Evolutionary conservation across 2,329 filamentous ascomycete genomes (phyloP).

Genomic region (Lithohypha guttulata): DNA sequence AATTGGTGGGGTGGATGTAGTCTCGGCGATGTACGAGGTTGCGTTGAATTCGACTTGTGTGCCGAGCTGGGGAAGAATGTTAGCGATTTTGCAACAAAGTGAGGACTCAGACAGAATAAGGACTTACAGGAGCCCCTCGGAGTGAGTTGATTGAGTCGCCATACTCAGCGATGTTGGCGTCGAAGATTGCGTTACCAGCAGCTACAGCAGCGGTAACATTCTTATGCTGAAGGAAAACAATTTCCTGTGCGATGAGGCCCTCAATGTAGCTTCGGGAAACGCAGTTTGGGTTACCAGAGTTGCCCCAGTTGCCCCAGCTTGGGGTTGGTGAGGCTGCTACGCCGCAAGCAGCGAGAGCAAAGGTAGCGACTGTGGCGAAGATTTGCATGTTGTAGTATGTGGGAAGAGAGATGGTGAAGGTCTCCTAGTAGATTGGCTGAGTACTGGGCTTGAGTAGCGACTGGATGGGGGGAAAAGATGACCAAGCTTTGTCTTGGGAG

Average conservation of each 20-base stretch:
- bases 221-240: constrained; percentile 11
- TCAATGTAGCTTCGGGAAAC: constrained; percentile 6
- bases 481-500: background rate
- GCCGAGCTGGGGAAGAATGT: constrained; percentile 6
- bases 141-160: constrained; percentile 15
- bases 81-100: background rate
- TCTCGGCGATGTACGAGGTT: constrained; percentile 9
- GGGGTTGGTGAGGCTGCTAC: background rate
- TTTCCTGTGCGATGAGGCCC: constrained; percentile 2
- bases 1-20: constrained; percentile 9
- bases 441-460: constrained; percentile 1
- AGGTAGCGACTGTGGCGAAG: background rate
- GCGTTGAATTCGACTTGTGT: constrained; percentile 10
- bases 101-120: background rate
- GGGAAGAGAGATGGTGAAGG: too few species aligned
- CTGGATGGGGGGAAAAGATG: background rate
- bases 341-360: background rate
- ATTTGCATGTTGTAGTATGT: constrained; percentile 7
- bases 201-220: constrained; percentile 7
- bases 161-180: constrained; percentile 9
- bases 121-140: constrained; percentile 9
- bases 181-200: constrained; percentile 11
- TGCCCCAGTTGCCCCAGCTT: background rate
- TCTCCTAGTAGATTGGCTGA: too few species aligned
- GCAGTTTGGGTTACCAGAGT: constrained; percentile 16